Conservation (phyloP, 441 rosid genomes). For the Arabidopsis hybrid region DNA sequence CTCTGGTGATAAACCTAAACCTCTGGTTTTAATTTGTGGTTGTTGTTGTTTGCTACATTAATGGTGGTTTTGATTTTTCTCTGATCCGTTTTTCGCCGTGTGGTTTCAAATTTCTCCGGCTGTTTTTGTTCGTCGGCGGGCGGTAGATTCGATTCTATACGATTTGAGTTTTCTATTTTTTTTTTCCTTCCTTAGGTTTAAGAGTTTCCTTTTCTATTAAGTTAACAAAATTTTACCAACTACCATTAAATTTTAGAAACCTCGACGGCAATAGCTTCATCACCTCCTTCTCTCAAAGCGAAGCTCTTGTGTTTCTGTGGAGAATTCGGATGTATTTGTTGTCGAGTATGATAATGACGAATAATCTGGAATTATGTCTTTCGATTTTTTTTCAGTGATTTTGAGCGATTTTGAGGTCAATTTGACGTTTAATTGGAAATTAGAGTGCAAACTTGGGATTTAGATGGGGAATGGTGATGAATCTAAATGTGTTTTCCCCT, state of each 20-base stretch:
- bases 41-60: constrained; percentile 1
- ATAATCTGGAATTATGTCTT: background rate
- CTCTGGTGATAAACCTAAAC: constrained; percentile 8
- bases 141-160: constrained; percentile 16
- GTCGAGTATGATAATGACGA: constrained; percentile 11
- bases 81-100: constrained; percentile 17
- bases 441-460: constrained; percentile 33
- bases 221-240: background rate
- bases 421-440: constrained; percentile 36
- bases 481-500: constrained; percentile 65
- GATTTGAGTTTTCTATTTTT: background rate
- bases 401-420: constrained; percentile 40
- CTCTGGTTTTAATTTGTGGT: constrained; percentile 6
- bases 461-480: constrained; percentile 64
- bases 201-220: constrained; percentile 32
- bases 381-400: constrained; percentile 38
- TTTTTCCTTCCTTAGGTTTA: background rate
- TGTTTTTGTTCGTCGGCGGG: constrained; percentile 3
- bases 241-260: constrained; percentile 44
- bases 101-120: constrained; percentile 31
- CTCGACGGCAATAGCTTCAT: constrained; percentile 44
- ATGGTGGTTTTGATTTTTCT: background rate
- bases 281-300: constrained; percentile 25
- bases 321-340: background rate
- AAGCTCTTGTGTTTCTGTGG: background rate